These are phyloP conservation scores for Fusarium torreyae DNA, from an alignment of 2,329 filamentous ascomycete species.

Conservation along the genomic window DNA sequence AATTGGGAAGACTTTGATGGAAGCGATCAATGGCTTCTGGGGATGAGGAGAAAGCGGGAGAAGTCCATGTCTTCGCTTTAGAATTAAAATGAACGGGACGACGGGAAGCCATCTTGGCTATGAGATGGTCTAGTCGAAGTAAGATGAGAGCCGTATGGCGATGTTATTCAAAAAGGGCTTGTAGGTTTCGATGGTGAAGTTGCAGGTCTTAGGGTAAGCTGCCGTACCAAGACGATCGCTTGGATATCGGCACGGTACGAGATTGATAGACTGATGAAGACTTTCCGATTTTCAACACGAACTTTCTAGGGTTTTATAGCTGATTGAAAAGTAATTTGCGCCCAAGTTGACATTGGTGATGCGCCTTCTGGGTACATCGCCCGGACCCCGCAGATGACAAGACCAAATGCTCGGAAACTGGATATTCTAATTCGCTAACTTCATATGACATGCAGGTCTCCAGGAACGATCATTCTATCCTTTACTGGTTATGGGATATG, in stretches of 20 bases:
- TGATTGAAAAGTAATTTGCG: background rate
- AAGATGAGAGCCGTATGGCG: too few relatives aligned
- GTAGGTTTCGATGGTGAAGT: background rate
- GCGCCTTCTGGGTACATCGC: conserved; percentile 43
- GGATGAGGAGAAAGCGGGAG: conserved; percentile 13
- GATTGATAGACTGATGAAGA: background rate
- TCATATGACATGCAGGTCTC: background rate
- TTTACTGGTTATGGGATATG: too few relatives aligned
- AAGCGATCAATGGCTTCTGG: conserved; percentile 58
- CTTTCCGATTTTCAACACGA: background rate
- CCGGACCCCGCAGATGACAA: conserved; percentile 1
- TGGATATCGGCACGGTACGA: background rate
- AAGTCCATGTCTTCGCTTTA: conserved; percentile 35
- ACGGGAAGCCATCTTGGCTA: conserved; percentile 40
- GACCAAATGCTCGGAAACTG: background rate
- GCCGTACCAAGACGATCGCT: background rate
- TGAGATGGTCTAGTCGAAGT: background rate
- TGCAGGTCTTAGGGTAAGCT: too few relatives aligned
- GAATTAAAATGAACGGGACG: conserved; percentile 48
- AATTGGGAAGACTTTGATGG: conserved; percentile 71
- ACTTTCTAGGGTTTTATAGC: conserved; percentile 13
- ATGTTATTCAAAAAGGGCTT: background rate
- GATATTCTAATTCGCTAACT: too few relatives aligned
- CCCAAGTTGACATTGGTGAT: conserved; percentile 15
- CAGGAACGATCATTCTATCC: too few relatives aligned